A percentile compares a stretch with the other conserved stretches of the same genome.
These are phyloP conservation scores for Fusarium brevicatenulatum DNA, from an alignment of 2,329 filamentous ascomycete species.

Conservation along the genomic window DNA sequence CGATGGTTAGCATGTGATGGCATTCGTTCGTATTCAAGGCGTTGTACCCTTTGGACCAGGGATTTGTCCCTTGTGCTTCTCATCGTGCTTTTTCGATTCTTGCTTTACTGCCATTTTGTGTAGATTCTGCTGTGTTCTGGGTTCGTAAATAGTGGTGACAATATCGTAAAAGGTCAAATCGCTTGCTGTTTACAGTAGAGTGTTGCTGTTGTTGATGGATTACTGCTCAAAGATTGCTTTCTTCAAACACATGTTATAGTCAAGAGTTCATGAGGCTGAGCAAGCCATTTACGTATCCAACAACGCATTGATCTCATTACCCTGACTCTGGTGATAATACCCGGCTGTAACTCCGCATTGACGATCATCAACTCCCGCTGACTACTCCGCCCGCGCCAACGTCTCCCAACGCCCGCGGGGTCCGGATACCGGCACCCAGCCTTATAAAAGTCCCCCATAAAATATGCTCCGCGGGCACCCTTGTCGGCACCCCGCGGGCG, in stretches of 20 bases:
- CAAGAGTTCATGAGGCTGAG: neutral
- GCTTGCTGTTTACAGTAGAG: neutral
- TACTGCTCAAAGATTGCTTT: accelerated
- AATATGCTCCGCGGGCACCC: neutral
- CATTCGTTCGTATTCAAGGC: accelerated
- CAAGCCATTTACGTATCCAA: neutral
- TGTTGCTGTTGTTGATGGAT: neutral
- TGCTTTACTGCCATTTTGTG: constrained; percentile 1
- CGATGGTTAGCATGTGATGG: neutral
- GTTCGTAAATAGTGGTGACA: neutral
- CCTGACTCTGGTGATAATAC: neutral
- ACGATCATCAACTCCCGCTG: neutral
- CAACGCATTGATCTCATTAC: neutral
- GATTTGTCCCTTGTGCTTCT: neutral
- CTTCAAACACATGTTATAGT: neutral
- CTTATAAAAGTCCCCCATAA: neutral
- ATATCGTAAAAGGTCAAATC: neutral
- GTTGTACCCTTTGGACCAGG: constrained; percentile 4
- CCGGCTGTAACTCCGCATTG: neutral
- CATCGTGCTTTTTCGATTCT: neutral
- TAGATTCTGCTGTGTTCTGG: accelerated
- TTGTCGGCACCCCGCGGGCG: neutral
- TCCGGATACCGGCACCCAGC: neutral
- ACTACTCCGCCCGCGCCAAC: neutral
- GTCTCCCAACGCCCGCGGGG: neutral